Percentiles rank a stretch among this genome's conserved stretches.
Evolutionary conservation across 2,329 filamentous ascomycete species (phyloP).

Genomic region (Pseudocercospora ulei): DNA sequence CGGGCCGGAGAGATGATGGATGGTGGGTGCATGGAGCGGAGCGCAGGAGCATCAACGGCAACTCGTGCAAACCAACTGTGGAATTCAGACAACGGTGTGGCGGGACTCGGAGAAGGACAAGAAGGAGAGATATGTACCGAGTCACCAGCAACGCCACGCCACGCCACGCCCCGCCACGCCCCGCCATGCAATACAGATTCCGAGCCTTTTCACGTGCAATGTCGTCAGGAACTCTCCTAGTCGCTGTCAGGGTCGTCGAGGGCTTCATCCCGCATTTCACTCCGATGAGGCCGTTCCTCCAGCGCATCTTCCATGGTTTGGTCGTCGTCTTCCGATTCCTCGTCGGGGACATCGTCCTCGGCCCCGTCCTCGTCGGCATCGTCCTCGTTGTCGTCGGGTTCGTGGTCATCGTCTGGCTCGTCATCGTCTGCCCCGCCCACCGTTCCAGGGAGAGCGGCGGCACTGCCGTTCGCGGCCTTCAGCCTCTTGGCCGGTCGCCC

Average conservation of each 20-base stretch:
- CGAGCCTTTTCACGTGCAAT: not conserved
- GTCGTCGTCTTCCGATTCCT: constrained; percentile 44
- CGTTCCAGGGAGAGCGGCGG: constrained; percentile 35
- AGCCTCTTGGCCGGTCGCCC: constrained; percentile 46
- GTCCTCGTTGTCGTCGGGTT: constrained; percentile 48
- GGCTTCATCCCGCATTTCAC: constrained; percentile 38
- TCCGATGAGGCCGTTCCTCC: constrained; percentile 45
- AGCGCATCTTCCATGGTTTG: constrained; percentile 27
- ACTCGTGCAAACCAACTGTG: constrained; percentile 1
- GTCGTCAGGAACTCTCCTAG: constrained; percentile 13
- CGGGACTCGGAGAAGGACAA: no score
- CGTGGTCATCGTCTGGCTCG: constrained; percentile 47
- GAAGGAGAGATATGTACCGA: no score
- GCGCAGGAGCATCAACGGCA: no score
- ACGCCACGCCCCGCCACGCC: not conserved
- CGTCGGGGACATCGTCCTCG: constrained; percentile 43
- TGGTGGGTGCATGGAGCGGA: no score
- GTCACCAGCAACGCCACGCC: not conserved
- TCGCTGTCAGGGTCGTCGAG: constrained; percentile 33
- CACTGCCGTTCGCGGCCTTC: constrained; percentile 37
- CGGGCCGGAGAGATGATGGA: no score
- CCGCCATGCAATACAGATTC: not conserved
- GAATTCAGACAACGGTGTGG: not conserved
- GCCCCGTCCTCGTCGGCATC: constrained; percentile 32
- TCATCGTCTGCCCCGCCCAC: constrained; percentile 44